phyloP scores from a whole-genome alignment of 768 basidiomycete genomes.

The Pleurotus tuber-regium region DNA sequence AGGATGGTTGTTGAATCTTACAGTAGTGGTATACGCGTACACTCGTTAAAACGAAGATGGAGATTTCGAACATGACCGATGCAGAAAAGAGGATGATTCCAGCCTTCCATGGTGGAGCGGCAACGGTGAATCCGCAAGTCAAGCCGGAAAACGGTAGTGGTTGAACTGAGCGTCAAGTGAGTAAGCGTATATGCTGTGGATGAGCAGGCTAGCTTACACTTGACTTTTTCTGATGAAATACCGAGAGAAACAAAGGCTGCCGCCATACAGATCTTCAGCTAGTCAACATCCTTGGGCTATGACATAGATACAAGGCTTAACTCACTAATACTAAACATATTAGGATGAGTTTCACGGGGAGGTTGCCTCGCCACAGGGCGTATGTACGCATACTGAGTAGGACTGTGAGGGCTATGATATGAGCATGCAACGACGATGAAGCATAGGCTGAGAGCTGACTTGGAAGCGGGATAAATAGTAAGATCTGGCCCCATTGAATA shows the following conservation, averaged over 20 bases:
- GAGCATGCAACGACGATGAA: background rate
- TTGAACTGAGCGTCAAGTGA: background rate
- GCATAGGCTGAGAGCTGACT: too few relatives aligned
- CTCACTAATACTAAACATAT: background rate
- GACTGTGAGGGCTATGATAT: background rate
- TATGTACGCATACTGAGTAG: conserved; percentile 4
- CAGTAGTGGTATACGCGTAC: background rate
- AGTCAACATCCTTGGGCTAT: background rate
- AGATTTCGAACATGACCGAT: background rate
- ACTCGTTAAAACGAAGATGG: background rate
- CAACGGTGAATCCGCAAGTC: conserved; percentile 2
- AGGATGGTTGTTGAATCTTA: background rate
- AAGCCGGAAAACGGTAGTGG: background rate
- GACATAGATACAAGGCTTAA: background rate
- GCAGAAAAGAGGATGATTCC: background rate
- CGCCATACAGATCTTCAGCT: background rate
- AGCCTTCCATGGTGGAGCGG: background rate
- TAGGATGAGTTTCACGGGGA: background rate
- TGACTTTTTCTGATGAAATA: background rate
- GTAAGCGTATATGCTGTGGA: background rate
- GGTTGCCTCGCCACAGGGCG: conserved; percentile 2
- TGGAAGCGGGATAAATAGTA: background rate
- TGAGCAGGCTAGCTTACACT: background rate
- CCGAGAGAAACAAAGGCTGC: background rate
- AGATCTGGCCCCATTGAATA: background rate